Base-by-base conservation (phyloP, 1,284 basidiomycete genomes). In the Marasmius oreades region DNA sequence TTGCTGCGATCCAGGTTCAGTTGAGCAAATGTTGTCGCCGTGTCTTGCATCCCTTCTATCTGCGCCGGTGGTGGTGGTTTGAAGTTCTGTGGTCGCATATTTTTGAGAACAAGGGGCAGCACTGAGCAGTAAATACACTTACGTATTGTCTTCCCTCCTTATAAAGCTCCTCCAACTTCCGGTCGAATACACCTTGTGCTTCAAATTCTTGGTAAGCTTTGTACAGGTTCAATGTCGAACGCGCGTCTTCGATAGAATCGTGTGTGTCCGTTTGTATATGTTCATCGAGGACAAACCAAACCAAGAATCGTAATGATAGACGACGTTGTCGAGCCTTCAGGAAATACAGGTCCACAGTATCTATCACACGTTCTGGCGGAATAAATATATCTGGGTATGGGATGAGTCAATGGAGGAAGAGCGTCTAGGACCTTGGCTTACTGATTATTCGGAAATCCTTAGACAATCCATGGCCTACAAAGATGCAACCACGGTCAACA, bases 381-480 rank as follows among this genome's bases (percentile, higher is more conserved):
- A 99, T 93, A 67, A 90, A 95, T 51, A 99, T 93, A 70, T 99
- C 95, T 96, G 65, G 5, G 43, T 18, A 53, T 43, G 37, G 48
- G 45, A 47, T 31, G 53, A 20, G 31, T 18, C 42, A 28, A 58
- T 52, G 37, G 34, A 46, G 23, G 12, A 47, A 18, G 3, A 34
- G 31, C 22, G 22, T 23, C 3, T 43, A 20, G n/a, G n/a, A n/a
- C n/a, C n/a, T n/a, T n/a, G n/a, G 76, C 92, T 67, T 63, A 95
- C 94, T 99, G 75, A 99, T 98, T 57, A 97, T 99, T 11, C 97
- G 83, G 74, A 99, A 98, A 71, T 99, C 97, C 69, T 98, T 98
- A n/a, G 93, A 91, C n/a, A 99, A 81, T 1, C 97, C 97, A 66
- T 99, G 96, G 0, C 97, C 97, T 55, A 99, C 92, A 67, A 99